Percentiles rank a stretch among this genome's conserved stretches.
These are phyloP conservation scores for Trichoderma koningiopsis DNA, from an alignment of 2,329 filamentous ascomycete genomes.

Conservation along the genomic window DNA sequence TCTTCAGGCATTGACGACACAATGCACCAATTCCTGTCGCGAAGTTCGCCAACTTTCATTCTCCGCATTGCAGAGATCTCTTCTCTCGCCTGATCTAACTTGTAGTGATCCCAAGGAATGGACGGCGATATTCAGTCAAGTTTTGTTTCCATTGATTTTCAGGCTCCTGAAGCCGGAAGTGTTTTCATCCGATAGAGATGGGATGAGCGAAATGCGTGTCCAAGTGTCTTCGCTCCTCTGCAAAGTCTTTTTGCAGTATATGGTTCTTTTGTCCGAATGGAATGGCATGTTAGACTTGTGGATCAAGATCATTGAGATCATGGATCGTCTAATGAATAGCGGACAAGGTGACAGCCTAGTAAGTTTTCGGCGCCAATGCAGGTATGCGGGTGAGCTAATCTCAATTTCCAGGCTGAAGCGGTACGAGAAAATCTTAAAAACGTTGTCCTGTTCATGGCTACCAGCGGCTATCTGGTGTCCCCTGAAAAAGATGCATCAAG, in stretches of 20 bases:
- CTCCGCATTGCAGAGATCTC: conserved; percentile 77
- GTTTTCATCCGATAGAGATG: conserved; percentile 84
- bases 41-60: conserved; percentile 91
- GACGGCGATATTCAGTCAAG: conserved; percentile 92
- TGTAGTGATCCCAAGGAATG: conserved; percentile 86
- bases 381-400: not conserved
- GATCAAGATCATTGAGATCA: conserved; percentile 88
- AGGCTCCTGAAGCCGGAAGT: conserved; percentile 91
- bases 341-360: conserved; percentile 88
- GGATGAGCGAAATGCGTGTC: conserved; percentile 94
- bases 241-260: conserved; percentile 93
- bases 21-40: conserved; percentile 92
- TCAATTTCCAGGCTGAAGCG: conserved; percentile 73
- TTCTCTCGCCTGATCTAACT: conserved; percentile 82
- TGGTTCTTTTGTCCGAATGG: conserved; percentile 81
- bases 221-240: conserved; percentile 88
- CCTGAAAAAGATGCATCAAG: conserved; percentile 60
- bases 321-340: conserved; percentile 95
- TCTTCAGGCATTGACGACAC: conserved; percentile 81
- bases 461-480: conserved; percentile 78
- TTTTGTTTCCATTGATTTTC: conserved; percentile 87
- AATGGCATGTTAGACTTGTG: conserved; percentile 90
- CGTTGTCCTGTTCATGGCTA: conserved; percentile 91
- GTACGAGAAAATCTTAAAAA: conserved; percentile 96
- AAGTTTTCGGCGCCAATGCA: conserved; percentile 42